Conservation (phyloP, 2,329 filamentous ascomycete genomes). For the Keithomyces neogunnii region DNA sequence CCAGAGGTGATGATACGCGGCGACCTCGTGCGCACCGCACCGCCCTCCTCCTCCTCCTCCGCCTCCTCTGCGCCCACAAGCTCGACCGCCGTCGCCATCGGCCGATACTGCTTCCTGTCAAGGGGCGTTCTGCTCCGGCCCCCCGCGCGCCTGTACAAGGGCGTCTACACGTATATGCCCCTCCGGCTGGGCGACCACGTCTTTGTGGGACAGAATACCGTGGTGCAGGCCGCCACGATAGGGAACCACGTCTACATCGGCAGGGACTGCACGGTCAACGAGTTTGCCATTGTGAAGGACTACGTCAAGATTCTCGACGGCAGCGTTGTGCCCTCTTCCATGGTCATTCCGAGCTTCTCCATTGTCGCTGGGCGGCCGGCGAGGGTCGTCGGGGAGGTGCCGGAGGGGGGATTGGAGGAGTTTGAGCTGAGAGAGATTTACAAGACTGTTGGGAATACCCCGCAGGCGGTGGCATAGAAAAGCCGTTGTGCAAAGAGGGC, state of each 20-base stretch:
- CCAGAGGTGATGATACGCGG: conserved; percentile 90
- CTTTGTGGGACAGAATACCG: conserved; percentile 67
- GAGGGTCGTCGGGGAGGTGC: conserved; percentile 71
- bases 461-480: conserved; percentile 20
- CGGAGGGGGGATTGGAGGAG: conserved; percentile 58
- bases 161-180: conserved; percentile 72
- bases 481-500: neutral
- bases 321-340: conserved; percentile 73
- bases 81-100: conserved; percentile 73
- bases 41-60: conserved; percentile 28
- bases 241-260: conserved; percentile 84
- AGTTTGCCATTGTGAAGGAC: conserved; percentile 89
- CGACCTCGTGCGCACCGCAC: conserved; percentile 61
- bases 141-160: conserved; percentile 73
- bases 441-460: conserved; percentile 54
- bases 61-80: conserved; percentile 33
- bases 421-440: conserved; percentile 58
- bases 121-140: conserved; percentile 72
- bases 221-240: conserved; percentile 76
- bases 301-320: conserved; percentile 82
- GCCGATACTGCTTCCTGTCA: conserved; percentile 83
- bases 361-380: conserved; percentile 81
- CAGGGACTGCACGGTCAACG: conserved; percentile 65
- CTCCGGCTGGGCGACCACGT: conserved; percentile 93
- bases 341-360: conserved; percentile 88